phyloP scores from a whole-genome alignment of 140 eudicot genomes.

The Ambrosia hybrid region DNA sequence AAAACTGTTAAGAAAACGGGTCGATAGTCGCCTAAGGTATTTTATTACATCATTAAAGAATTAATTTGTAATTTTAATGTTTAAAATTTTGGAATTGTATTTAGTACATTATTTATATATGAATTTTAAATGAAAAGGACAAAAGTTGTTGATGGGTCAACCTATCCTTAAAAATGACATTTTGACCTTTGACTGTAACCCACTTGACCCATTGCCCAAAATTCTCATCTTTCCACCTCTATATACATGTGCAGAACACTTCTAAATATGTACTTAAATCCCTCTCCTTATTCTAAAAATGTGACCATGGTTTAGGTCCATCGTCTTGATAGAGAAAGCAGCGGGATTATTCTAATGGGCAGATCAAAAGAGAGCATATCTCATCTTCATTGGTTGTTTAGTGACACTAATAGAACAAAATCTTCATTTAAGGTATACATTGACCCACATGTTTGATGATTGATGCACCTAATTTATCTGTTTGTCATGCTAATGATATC shows the following conservation, averaged over 20 bases:
- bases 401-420: slow-evolving; percentile 46
- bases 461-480: no score
- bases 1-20: neutral
- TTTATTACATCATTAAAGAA: neutral
- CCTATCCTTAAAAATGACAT: slow-evolving; percentile 8
- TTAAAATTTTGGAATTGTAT: neutral
- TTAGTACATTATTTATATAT: neutral
- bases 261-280: neutral
- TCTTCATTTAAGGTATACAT: slow-evolving; percentile 53
- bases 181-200: neutral
- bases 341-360: slow-evolving; percentile 87
- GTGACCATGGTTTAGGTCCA: slow-evolving; percentile 57
- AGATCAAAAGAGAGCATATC: slow-evolving; percentile 74
- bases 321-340: slow-evolving; percentile 95
- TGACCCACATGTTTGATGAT: neutral
- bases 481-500: neutral
- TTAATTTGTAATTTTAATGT: neutral
- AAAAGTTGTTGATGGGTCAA: neutral
- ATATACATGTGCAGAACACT: neutral
- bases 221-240: neutral
- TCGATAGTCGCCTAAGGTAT: neutral
- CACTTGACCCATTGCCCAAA: neutral
- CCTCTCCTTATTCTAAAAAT: slow-evolving; percentile 1
- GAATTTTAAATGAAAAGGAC: neutral
- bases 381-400: slow-evolving; percentile 64